These are phyloP conservation scores for Trichoderma guizhouense DNA, from an alignment of 2,329 filamentous ascomycete genomes.

Conservation along the genomic window DNA sequence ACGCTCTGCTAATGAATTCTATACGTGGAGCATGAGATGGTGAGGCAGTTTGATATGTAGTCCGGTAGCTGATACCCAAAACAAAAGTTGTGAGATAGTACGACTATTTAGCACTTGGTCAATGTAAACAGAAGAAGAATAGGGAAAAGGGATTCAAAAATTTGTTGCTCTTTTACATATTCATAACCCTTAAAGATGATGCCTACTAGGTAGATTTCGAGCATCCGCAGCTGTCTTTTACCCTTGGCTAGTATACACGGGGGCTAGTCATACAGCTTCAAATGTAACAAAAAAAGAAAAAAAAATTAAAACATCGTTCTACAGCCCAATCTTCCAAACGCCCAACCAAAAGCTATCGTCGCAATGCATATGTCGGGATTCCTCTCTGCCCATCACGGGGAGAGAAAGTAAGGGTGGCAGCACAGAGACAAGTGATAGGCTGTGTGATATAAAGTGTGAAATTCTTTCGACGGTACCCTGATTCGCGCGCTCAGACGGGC, in stretches of 20 bases:
- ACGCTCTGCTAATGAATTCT: constrained; percentile 74
- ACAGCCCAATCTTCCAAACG: constrained; percentile 40
- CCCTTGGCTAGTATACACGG: constrained; percentile 35
- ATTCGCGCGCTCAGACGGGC: background rate
- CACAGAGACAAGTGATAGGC: background rate
- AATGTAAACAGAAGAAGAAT: background rate
- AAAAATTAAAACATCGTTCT: constrained; percentile 30
- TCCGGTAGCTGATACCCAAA: background rate
- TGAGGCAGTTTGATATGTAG: background rate
- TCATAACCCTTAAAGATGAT: background rate
- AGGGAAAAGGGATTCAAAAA: background rate
- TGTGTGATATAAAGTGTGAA: constrained; percentile 4
- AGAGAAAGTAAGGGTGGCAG: background rate
- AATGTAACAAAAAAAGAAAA: constrained; percentile 23
- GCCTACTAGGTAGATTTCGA: background rate
- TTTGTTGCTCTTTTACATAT: background rate
- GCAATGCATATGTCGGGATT: constrained; percentile 33
- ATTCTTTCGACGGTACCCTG: constrained; percentile 2
- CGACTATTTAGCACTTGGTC: background rate
- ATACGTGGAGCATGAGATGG: constrained; percentile 28
- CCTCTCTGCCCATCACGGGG: constrained; percentile 18
- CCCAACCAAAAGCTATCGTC: constrained; percentile 38
- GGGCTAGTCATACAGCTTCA: constrained; percentile 35
- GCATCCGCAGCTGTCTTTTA: constrained; percentile 25
- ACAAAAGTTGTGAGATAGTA: background rate